Base-by-base conservation (phyloP, 2,329 filamentous ascomycete genomes). In the Plectosphaerella cucumerina region DNA sequence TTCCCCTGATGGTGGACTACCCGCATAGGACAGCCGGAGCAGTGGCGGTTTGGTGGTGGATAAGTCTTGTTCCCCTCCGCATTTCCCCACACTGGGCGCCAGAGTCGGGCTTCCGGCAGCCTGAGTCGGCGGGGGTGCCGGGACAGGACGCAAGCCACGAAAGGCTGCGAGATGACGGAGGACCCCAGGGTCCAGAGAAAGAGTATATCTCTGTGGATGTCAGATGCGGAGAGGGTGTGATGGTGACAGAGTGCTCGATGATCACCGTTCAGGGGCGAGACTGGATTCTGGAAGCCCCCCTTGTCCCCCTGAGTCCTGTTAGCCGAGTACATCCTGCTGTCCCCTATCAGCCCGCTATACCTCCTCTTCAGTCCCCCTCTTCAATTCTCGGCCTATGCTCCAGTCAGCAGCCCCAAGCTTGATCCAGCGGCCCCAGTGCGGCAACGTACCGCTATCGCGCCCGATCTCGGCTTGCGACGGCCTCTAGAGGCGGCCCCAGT, bases 381-480 rank as follows among this genome's bases (percentile, higher is more conserved):
- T 11, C 26, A 31, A 31, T 8, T 31, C 26, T 9, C 26, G 9
- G 8, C 3, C 26, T 31, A 31, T 31, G 8, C 26, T 11, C 12
- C 26, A 31, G 26, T 31, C 26, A 31, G 26, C 26, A 5, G 26
- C 26, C 26, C 26, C 3, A 11, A 31, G 4, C 3, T 9, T 42
- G 23, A 39, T 45, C 35, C 34, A 34, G 41, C 14, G 14, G 39
- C 39, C 17, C 39, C 39, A 42, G 39, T 42, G 39, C 39, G 39
- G 39, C 17, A 42, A 42, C 39, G 10, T 42, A 8, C 39, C 39
- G 39, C 39, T 42, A 17, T 18, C n/a, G 45, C 20, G 17, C 33
- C 45, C 45, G 45, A 47, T 47, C 45, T 47, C 45, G 45, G 45
- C 45, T 47, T 35, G 26, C 33, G 33, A 34, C 45, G 45, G 45